phyloP scores from a whole-genome alignment of 345 rosid genomes.

The Mangifera indica region DNA sequence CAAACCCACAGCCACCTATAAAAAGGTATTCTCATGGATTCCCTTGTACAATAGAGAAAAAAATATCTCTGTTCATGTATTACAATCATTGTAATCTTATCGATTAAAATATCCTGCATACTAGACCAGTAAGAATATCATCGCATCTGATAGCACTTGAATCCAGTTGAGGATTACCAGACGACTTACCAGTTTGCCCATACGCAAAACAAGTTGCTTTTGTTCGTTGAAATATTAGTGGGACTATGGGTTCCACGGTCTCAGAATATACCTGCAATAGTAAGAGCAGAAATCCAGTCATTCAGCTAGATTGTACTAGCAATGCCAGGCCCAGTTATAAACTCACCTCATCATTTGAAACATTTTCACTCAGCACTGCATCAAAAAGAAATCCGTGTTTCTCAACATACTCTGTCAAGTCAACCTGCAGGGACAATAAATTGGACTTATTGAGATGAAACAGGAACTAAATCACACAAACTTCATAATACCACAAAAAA shows the following conservation, averaged over 20 bases:
- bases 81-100: not conserved
- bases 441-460: not conserved
- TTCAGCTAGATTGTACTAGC: constrained; percentile 4
- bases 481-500: not conserved
- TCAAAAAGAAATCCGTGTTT: constrained; percentile 62
- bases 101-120: no score
- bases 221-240: constrained; percentile 54
- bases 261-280: constrained; percentile 43
- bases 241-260: constrained; percentile 58
- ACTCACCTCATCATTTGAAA: constrained; percentile 54
- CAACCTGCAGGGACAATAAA: constrained; percentile 43
- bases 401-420: constrained; percentile 58
- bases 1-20: not conserved
- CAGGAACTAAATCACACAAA: not conserved
- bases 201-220: constrained; percentile 66
- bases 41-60: not conserved
- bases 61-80: not conserved
- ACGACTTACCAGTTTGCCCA: constrained; percentile 55
- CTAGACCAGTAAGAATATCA: not conserved
- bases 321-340: not conserved
- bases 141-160: not conserved
- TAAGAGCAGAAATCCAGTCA: constrained; percentile 9
- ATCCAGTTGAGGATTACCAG: not conserved
- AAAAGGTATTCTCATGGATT: not conserved
- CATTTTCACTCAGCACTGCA: constrained; percentile 50